Conservation (phyloP, 306 rosid genomes). For the Gastrolobium bilobum region DNA sequence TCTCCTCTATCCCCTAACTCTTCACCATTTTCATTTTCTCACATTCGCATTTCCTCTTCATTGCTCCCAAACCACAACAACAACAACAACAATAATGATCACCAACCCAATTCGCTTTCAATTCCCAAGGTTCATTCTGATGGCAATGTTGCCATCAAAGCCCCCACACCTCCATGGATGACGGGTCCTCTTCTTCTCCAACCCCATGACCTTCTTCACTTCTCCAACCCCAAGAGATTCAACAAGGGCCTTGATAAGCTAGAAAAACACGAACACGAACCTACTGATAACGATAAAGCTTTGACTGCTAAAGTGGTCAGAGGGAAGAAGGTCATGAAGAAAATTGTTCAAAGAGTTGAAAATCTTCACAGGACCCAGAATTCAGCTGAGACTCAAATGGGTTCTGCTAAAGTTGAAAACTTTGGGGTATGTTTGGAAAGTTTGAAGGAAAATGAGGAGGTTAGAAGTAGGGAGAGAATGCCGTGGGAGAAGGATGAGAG, state of each 20-base stretch:
- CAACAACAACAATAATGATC: slow-evolving; percentile 31
- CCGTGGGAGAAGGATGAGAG: slow-evolving; percentile 86
- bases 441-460: slow-evolving; percentile 44
- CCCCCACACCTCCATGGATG: slow-evolving; percentile 89
- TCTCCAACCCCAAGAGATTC: slow-evolving; percentile 54
- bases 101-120: slow-evolving; percentile 38
- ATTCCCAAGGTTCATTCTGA: slow-evolving; percentile 53
- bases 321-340: slow-evolving; percentile 65
- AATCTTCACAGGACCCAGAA: slow-evolving; percentile 52
- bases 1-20: slow-evolving; percentile 38
- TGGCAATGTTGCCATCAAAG: slow-evolving; percentile 48
- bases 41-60: slow-evolving; percentile 55
- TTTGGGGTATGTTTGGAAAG: slow-evolving; percentile 58
- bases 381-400: slow-evolving; percentile 48
- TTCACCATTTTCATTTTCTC: slow-evolving; percentile 36
- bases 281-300: slow-evolving; percentile 45
- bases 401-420: slow-evolving; percentile 44
- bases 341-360: slow-evolving; percentile 61
- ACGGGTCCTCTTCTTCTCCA: slow-evolving; percentile 69
- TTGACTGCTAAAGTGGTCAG: slow-evolving; percentile 58
- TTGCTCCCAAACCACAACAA: slow-evolving; percentile 43
- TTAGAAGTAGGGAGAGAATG: slow-evolving; percentile 56
- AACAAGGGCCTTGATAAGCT: slow-evolving; percentile 7
- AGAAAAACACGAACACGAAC: slow-evolving; percentile 44
- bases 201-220: slow-evolving; percentile 61